Base-by-base conservation (phyloP, 163 green algal genomes). In the Prototheca stagnorum region DNA sequence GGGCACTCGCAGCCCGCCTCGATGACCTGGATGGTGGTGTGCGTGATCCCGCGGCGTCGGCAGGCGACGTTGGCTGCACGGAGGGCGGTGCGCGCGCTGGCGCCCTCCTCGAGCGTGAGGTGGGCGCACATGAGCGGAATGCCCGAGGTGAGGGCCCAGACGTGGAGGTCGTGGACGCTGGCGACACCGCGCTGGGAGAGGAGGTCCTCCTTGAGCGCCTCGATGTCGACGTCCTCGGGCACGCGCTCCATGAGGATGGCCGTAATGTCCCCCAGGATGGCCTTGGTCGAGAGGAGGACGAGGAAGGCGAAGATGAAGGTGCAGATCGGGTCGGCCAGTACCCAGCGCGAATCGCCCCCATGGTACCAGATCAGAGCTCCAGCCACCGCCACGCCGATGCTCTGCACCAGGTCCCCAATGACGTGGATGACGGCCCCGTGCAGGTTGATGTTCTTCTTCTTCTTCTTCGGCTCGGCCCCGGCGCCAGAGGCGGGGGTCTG, bases 211-310 rank as follows among this genome's bases (percentile, higher is more conserved):
- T 68, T 24, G 5, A 81, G 57, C 33, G 43, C 48, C 0, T 43
- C 53, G 21, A 84, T 59, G 65, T 85, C 61, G 9, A 88, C 39
- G 23, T 73, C 49, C 3, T 57, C 46, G 0, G 88, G 87, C 43
- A 79, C 82, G 17, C 78, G 74, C 70, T 96, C 84, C 87, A 96
- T 95, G 16, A 96, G 74, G 17, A 92, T 79, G 56, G 93, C 72
- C 17, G 72, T 58, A 29, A 95, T 92, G 60, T 95, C 84, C 1
- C 22, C 6, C 44, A 92, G 49, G 46, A 95, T 82, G 40, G 26
- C 44, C 11, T 54, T 54, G 0, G 86, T 96, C 5, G 83, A 95
- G 19, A 77, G 51, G 40, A 96, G 59, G 51, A 96, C 88, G 36
- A 95, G 58, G 3, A 79, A 20, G 2, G 84, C 85, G 61, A 96